Evolutionary conservation across 306 rosid species (phyloP), one percentile per base, ranked within the genome.

Genomic region (Pueraria montana): DNA sequence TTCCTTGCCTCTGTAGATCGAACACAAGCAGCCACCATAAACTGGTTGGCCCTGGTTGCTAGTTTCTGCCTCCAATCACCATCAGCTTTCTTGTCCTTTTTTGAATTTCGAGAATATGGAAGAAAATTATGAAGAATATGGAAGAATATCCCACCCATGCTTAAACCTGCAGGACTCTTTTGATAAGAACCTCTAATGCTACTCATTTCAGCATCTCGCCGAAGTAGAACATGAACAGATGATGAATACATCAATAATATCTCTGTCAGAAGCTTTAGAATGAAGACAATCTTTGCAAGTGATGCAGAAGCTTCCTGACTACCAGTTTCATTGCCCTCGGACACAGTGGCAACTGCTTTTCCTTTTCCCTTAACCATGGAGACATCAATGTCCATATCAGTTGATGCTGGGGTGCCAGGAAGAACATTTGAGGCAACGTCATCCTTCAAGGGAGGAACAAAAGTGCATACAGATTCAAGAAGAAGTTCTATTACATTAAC

Each of bases 21-120:
- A 85, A 92, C 97, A 87, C 95, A 92, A 3, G 97, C 89, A 64
- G 98, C 98, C 68, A 96, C 98, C 84, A 96, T 30, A 88, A 96
- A 92, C 77, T 96, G 98, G 77, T 92, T 94, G 52, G 97, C 97
- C 88, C 97, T 87, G 78, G 89, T 92, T 86, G 97, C 97, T 71
- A 96, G 87, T 73, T 96, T 96, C 85, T 94, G 99, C 90, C 91
- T 92, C 99, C 98, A 96, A 82, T 94, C 99, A 63, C 96, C 92
- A 82, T 96, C 99, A 65, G 72, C 69, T 90, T 89, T 94, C 92
- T 96, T 94, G 73, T 96, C 98, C 88, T 86, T 94, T 76, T 92
- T 94, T 20, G 89, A 81, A 86, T 79, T 86, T 72, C 94, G 91
- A 64, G 92, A 87, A 82, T 86, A 66, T 78, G 97, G 91, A 80